These are phyloP conservation scores for Alternaria sp. DNA, from an alignment of 2,329 filamentous ascomycete species.

Conservation along the genomic window DNA sequence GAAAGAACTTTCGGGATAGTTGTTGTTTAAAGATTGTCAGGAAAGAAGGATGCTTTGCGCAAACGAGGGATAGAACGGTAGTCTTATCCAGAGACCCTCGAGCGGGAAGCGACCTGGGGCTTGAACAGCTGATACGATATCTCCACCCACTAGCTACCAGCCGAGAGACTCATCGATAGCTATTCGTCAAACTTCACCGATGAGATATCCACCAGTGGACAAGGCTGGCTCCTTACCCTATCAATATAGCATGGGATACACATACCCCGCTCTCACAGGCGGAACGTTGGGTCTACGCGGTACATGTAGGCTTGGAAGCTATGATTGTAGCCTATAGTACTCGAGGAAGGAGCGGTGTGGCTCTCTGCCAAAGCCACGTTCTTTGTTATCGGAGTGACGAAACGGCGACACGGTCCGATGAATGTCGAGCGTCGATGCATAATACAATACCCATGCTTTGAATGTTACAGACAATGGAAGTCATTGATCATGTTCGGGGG, in stretches of 20 bases:
- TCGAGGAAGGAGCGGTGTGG: background rate
- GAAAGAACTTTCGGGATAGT: no score
- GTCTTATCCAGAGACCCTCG: background rate
- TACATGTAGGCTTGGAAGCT: accelerated
- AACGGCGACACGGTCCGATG: background rate
- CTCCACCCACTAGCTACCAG: background rate
- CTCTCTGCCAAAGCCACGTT: background rate
- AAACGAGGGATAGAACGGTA: background rate
- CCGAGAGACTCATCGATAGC: background rate
- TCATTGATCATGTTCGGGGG: no score
- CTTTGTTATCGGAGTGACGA: background rate
- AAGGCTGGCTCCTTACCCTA: background rate
- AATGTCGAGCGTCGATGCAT: no score
- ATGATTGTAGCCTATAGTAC: background rate
- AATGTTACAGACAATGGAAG: no score
- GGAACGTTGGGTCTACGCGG: background rate
- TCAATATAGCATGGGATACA: background rate
- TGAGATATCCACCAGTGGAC: background rate
- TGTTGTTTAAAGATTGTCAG: no score
- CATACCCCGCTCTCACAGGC: background rate
- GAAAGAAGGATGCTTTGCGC: no score
- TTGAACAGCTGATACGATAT: background rate
- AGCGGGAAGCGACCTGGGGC: accelerated
- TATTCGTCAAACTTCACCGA: background rate
- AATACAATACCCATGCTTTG: no score